Base-by-base conservation (phyloP, 1,284 basidiomycete genomes). In the Ganoderma lucidum region DNA sequence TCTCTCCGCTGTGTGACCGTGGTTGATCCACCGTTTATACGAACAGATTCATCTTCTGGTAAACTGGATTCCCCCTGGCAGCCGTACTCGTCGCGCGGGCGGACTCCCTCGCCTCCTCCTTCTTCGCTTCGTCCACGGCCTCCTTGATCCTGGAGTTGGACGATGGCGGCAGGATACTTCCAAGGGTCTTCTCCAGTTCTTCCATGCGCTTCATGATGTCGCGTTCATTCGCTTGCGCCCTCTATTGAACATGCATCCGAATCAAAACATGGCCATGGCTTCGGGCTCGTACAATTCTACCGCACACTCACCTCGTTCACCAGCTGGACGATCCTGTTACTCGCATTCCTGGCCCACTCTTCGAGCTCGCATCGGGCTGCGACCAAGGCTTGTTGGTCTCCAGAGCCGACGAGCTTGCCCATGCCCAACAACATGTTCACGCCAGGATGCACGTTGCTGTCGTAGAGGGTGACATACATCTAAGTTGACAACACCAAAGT, bases 391-490 rank as follows among this genome's bases (percentile, higher is more conserved):
- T 19, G 19, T 17, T 51, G 19, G 45, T 69, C 62, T 8, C 59
- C 35, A 3, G 68, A 69, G 6, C 64, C 68, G 10, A 69, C 62
- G 9, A 69, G 64, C 32, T 42, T 59, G 23, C 68, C 68, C 68
- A 69, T 69, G 3, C 55, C 64, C 55, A 69, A 64, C 14, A 69
- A 53, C 68, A 69, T 69, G 61, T 69, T 69, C 35, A 69, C 68
- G 44, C 68, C 68, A 3, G 68, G 68, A 23, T 69, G 67, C 14
- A 69, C 67, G 35, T 69, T 62, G 55, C 64, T 35, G 44, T 66
- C 44, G 56, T 69, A 69, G 14, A 69, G 45, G 9, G 62, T 69
- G 28, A 69, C 61, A 44, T 69, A 69, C 68, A 69, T 69, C 68
- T 69, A 23, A 35, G 12, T 6, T 6, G 6, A 23, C 1, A 6